Percentiles rank a stretch among this genome's conserved stretches.
These are phyloP conservation scores for Aspergillus phoenicis DNA, from an alignment of 2,329 filamentous ascomycete species.

Conservation along the genomic window DNA sequence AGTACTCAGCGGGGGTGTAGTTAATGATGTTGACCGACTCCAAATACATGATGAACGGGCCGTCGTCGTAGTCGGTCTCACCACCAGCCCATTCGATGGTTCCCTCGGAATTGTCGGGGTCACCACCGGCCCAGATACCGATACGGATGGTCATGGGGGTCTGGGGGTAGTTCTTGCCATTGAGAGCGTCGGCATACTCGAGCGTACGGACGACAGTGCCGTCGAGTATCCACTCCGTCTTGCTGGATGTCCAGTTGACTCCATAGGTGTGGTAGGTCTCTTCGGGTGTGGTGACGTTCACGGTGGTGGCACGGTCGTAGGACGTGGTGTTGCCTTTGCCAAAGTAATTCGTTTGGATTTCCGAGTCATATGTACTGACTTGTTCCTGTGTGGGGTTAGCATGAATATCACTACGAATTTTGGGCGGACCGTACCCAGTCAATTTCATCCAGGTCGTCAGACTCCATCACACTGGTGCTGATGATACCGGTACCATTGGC, in stretches of 20 bases:
- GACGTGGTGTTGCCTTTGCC: slow-evolving; percentile 79
- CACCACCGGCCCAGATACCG: slow-evolving; percentile 70
- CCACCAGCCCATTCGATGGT: slow-evolving; percentile 73
- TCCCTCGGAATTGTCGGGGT: slow-evolving; percentile 40
- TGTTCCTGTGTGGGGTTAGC: slow-evolving; percentile 42
- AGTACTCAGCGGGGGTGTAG: slow-evolving; percentile 64
- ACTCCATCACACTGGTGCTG: slow-evolving; percentile 85
- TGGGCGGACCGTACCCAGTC: slow-evolving; percentile 85
- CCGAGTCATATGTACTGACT: slow-evolving; percentile 35
- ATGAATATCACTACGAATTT: slow-evolving; percentile 53
- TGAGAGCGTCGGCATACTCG: slow-evolving; percentile 60
- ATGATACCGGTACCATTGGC: slow-evolving; percentile 91
- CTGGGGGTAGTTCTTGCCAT: slow-evolving; percentile 66
- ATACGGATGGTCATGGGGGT: slow-evolving; percentile 72
- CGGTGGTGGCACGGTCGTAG: slow-evolving; percentile 84
- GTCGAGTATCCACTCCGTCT: slow-evolving; percentile 67
- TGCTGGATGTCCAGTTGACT: slow-evolving; percentile 67
- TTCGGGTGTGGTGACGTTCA: slow-evolving; percentile 63
- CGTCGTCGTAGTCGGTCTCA: slow-evolving; percentile 64
- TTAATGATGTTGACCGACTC: slow-evolving; percentile 61
- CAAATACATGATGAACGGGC: slow-evolving; percentile 74
- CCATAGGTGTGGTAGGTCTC: slow-evolving; percentile 49
- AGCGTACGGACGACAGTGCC: slow-evolving; percentile 64
- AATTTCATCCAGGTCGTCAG: slow-evolving; percentile 91
- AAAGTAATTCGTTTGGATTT: slow-evolving; percentile 85